Conservation (phyloP, 129 eudicot species). For the Lactuca sativa region DNA sequence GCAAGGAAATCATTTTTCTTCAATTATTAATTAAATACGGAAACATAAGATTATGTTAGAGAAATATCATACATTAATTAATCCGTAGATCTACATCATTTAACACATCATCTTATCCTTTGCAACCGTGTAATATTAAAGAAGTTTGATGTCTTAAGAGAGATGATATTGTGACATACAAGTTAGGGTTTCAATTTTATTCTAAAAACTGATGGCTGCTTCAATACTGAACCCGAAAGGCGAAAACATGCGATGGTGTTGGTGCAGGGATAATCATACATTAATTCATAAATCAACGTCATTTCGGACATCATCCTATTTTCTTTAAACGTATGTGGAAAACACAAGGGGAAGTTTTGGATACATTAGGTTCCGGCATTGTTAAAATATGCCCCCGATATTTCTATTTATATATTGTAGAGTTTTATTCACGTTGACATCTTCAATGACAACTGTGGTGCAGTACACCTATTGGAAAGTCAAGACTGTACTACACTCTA, state of each 20-base stretch:
- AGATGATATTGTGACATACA: not conserved
- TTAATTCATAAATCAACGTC: not conserved
- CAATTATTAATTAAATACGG: not conserved
- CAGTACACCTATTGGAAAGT: slow-evolving; percentile 54
- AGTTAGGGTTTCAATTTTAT: slow-evolving; percentile 2
- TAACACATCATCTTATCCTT: not conserved
- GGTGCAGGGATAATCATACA: not conserved
- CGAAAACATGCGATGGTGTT: not conserved
- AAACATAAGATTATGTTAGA: not conserved
- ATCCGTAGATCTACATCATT: not conserved
- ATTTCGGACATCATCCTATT: slow-evolving; percentile 12
- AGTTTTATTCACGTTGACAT: slow-evolving; percentile 20
- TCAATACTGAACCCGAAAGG: not conserved
- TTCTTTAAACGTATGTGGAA: slow-evolving; percentile 12
- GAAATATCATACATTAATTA: too few species aligned
- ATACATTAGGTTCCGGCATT: slow-evolving; percentile 1
- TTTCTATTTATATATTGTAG: slow-evolving; percentile 2
- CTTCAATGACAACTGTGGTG: slow-evolving; percentile 25
- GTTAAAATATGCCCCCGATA: not conserved
- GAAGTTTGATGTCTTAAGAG: not conserved
- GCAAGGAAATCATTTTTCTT: not conserved
- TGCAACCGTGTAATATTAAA: not conserved
- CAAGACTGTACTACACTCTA: slow-evolving; percentile 62
- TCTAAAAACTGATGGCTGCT: not conserved
- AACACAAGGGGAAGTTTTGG: not conserved